Base-by-base conservation (phyloP, 2,329 filamentous ascomycete genomes). In the Chaetomiaceae sp. region DNA sequence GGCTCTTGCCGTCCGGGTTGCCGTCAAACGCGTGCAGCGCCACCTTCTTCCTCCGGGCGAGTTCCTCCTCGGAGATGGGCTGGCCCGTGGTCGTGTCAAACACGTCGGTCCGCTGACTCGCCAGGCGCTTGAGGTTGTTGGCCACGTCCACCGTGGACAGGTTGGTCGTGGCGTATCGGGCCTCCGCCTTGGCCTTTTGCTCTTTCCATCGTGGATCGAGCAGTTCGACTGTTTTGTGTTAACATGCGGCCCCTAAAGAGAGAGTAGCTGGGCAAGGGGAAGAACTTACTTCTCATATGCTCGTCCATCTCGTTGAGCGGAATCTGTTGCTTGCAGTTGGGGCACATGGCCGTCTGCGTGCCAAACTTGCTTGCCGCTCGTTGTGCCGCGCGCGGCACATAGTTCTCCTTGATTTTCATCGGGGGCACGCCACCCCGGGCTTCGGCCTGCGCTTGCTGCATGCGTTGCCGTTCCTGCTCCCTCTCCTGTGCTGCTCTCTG, bases 181-280 rank as follows among this genome's bases (percentile, higher is more conserved):
- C 84, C 42, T 96, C 90, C 15, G 89, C 84, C 69, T 95, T 95
- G 54, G 89, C 88, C 62, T 91, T 90, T 69, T 97, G 91, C 68
- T 96, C 91, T 69, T 95, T 95, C 91, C 92, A 97, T 55, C 88
- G 83, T 0, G 92, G 92, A 68, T 97, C 92, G 55, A 96, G 81
- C 43, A 96, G 80, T 72, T 97, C 92, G 67, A 97, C 88, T 87
- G 38, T 73, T 15, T 11, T 37, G 17, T 5, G 25, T 77, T 69
- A 79, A 71, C 58, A 56, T 17, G 20, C 2, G 48, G 29, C 45
- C 37, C 36, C 8, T 14, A 33, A 43, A 45, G 17, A 4, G 22
- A 47, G 23, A 25, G 20, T 29, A 34, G 7, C 17, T 14, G n/a
- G 9, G 19, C 11, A 17, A 5, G 19, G 31, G 4, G 19, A 22